Evolutionary conservation across 2,329 filamentous ascomycete genomes (phyloP).

Genomic region (Fusarium bulbicola): DNA sequence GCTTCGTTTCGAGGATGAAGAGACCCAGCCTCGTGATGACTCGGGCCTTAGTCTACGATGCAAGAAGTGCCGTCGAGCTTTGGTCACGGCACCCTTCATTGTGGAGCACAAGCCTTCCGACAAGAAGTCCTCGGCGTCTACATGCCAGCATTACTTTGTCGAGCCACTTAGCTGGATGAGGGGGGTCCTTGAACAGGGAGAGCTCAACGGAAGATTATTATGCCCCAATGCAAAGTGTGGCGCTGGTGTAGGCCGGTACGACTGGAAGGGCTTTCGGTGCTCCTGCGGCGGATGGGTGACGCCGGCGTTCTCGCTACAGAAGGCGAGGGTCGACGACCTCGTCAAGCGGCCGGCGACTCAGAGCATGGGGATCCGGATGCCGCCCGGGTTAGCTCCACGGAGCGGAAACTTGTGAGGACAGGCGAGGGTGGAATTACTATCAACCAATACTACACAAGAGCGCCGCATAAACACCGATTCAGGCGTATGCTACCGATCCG

Average conservation of each 20-base stretch:
- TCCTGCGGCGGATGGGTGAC: slow-evolving; percentile 91
- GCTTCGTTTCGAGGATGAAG: slow-evolving; percentile 84
- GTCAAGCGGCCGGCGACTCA: slow-evolving; percentile 41
- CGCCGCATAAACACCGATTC: not conserved
- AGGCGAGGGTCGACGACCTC: slow-evolving; percentile 80
- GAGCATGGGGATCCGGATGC: slow-evolving; percentile 63
- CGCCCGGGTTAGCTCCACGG: slow-evolving; percentile 53
- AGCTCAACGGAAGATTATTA: slow-evolving; percentile 82
- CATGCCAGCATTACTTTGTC: slow-evolving; percentile 87
- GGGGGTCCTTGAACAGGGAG: slow-evolving; percentile 78
- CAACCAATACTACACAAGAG: not conserved
- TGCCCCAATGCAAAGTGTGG: slow-evolving; percentile 84
- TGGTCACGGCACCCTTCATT: slow-evolving; percentile 69
- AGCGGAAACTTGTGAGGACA: slow-evolving; percentile 48
- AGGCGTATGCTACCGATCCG: slow-evolving; percentile 3
- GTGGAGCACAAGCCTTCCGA: slow-evolving; percentile 64
- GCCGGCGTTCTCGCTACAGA: slow-evolving; percentile 87
- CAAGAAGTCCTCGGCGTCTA: slow-evolving; percentile 25
- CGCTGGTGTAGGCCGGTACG: slow-evolving; percentile 88
- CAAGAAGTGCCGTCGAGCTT: slow-evolving; percentile 83
- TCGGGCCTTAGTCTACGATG: slow-evolving; percentile 69
- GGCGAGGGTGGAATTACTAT: not conserved
- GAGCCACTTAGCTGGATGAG: slow-evolving; percentile 98
- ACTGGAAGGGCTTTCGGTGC: slow-evolving; percentile 95
- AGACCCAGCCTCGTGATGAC: slow-evolving; percentile 53